These are phyloP conservation scores for Panaeolus papilionaceus DNA, from an alignment of 768 basidiomycete genomes.

Conservation along the genomic window DNA sequence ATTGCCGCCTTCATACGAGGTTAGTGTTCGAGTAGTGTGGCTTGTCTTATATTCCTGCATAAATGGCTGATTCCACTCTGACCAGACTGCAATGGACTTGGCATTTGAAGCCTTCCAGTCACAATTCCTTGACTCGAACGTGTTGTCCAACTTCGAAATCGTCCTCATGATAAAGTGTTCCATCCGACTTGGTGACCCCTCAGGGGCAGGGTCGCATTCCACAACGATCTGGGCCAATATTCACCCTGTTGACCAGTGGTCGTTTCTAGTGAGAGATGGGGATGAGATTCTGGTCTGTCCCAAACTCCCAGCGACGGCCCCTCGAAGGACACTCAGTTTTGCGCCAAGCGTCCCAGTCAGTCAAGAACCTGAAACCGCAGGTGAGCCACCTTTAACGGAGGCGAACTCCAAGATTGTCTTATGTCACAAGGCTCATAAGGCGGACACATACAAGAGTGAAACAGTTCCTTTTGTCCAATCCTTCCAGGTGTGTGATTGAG, in stretches of 20 bases:
- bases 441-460: background rate
- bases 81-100: constrained; percentile 1
- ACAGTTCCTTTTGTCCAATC: background rate
- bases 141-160: constrained; percentile 4
- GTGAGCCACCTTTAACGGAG: background rate
- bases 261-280: background rate
- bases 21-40: background rate
- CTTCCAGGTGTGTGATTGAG: background rate
- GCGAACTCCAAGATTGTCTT: background rate
- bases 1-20: background rate
- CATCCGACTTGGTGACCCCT: background rate
- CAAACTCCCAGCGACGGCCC: background rate
- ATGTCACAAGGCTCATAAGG: constrained; percentile 2
- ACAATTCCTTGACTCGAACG: constrained; percentile 6
- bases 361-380: background rate
- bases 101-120: constrained; percentile 10
- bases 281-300: constrained; percentile 9
- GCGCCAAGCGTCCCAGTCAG: background rate
- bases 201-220: background rate
- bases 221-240: constrained; percentile 12
- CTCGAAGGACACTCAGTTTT: background rate
- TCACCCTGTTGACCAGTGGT: constrained; percentile 6
- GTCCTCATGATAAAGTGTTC: constrained; percentile 3
- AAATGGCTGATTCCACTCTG: background rate
- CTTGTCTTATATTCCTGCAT: background rate